Evolutionary conservation across 1,139 yeast genomes (phyloP).

Genomic region (Suhomyces atakaporum): DNA sequence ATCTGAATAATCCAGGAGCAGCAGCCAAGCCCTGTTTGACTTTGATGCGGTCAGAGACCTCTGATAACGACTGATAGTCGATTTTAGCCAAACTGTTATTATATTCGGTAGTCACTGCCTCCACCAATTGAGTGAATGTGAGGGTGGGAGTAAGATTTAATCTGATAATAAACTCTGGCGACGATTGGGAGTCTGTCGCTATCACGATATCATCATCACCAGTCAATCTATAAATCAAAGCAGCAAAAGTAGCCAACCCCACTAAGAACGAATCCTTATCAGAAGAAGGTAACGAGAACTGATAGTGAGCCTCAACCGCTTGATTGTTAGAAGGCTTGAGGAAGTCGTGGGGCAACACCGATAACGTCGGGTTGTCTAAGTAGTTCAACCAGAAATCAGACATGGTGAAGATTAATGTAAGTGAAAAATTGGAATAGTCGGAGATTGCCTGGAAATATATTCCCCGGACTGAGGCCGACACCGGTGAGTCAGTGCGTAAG

Average conservation of each 20-base stretch:
- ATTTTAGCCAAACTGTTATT: slow-evolving; percentile 37
- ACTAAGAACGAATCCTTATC: slow-evolving; percentile 40
- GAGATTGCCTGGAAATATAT: not conserved
- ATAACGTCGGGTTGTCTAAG: slow-evolving; percentile 79
- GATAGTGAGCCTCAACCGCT: slow-evolving; percentile 61
- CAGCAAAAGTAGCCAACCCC: slow-evolving; percentile 70
- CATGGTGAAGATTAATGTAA: slow-evolving; percentile 13
- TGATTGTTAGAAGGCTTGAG: slow-evolving; percentile 75
- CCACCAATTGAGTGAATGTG: slow-evolving; percentile 55
- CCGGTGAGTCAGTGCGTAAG: not conserved
- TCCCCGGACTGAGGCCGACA: not conserved
- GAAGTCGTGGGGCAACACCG: slow-evolving; percentile 86
- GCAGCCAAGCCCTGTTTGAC: slow-evolving; percentile 51
- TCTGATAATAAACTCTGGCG: slow-evolving; percentile 59
- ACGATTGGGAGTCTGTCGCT: slow-evolving; percentile 58
- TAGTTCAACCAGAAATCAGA: slow-evolving; percentile 62
- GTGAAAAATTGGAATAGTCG: too few relatives aligned
- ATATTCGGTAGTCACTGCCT: slow-evolving; percentile 47
- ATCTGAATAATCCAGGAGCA: slow-evolving; percentile 64
- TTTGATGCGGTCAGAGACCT: slow-evolving; percentile 56
- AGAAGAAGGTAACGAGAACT: slow-evolving; percentile 32
- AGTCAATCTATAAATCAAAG: slow-evolving; percentile 74
- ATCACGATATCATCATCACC: slow-evolving; percentile 95
- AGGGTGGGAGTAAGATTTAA: slow-evolving; percentile 55
- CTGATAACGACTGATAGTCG: slow-evolving; percentile 52